Percentiles rank a stretch among this genome's conserved stretches.
Conservation (phyloP, 495 filamentous ascomycete species). For the Hypoxylon lienhwacheense region DNA sequence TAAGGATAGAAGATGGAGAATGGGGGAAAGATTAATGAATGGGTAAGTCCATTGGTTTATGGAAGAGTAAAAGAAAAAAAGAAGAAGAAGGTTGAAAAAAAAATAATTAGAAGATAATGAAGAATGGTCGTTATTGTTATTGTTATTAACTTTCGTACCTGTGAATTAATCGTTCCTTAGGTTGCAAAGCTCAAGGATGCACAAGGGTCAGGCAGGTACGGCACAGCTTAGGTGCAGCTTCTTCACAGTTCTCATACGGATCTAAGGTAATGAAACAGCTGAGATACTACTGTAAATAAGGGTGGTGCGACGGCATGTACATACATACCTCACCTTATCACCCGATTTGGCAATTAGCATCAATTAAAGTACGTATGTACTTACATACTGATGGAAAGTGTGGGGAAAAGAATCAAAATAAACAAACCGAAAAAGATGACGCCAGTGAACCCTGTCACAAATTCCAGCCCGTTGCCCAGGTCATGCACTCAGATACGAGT, state of each 20-base stretch:
- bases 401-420: constrained; percentile 33
- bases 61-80: background rate
- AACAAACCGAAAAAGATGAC: constrained; percentile 25
- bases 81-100: background rate
- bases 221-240: background rate
- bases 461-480: constrained; percentile 26
- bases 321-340: constrained; percentile 7
- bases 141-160: constrained; percentile 24
- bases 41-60: background rate
- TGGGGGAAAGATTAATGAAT: background rate
- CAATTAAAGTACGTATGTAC: constrained; percentile 13
- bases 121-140: constrained; percentile 15
- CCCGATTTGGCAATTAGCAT: constrained; percentile 20
- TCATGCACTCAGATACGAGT: too few relatives aligned
- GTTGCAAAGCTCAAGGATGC: background rate
- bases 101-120: background rate
- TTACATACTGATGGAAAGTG: constrained; percentile 7
- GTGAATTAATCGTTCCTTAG: constrained; percentile 3
- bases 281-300: too few relatives aligned
- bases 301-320: background rate
- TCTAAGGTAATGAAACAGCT: too few relatives aligned
- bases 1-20: background rate
- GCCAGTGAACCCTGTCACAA: constrained; percentile 15
- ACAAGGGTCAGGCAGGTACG: background rate
- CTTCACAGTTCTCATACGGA: background rate